Evolutionary conservation across 169 alveolate genomes (phyloP), one percentile per base, ranked within the genome.

Genomic region (Cryptosporidium andersoni): DNA sequence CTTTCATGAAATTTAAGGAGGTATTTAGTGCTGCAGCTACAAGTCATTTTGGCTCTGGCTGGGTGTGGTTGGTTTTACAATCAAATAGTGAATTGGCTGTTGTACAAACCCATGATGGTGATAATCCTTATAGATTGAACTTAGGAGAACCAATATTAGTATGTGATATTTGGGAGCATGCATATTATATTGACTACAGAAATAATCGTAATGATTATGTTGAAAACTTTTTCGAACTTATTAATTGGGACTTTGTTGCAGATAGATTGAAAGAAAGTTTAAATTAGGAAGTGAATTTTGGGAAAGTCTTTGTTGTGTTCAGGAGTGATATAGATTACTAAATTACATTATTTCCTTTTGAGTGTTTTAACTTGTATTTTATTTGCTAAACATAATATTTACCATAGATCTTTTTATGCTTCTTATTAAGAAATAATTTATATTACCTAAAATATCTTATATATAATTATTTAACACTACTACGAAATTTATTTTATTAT

Each of bases 101-200:
- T 66, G 93, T 92, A 80, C 94, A 94, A 89, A 95, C 97, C 49
- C 95, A 92, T 40, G 97, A 96, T 82, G 96, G 97, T 53, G 98
- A 96, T 12, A 89, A 93, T 51, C 97, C 99, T 48, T 90, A 94
- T 67, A 89, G 88, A 43, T 92, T 92, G 51, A 94, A 92, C 63
- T 81, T 94, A 16, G 97, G 95, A 40, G 89, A 89, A 25, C 98
- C 98, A 3, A 88, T 95, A 40, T 82, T 95, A 65, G 95, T 95
- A 37, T 92, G 97, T 81, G 99, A 97, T 90, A 95, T 96, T 39
- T 97, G 99, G 99, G 99, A 96, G 81, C 99, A 97, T 81, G 98
- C 99, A 36, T 97, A 95, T 92, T 96, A 97, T 89, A 88, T 96
- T 55, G 97, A 97, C 82, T 96, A 96, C 91, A 91, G 94, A 82